Evolutionary conservation across 31 red algal genomes (phyloP), one percentile per base, ranked within the genome.

Genomic region (Bonnemaisonia californica): DNA sequence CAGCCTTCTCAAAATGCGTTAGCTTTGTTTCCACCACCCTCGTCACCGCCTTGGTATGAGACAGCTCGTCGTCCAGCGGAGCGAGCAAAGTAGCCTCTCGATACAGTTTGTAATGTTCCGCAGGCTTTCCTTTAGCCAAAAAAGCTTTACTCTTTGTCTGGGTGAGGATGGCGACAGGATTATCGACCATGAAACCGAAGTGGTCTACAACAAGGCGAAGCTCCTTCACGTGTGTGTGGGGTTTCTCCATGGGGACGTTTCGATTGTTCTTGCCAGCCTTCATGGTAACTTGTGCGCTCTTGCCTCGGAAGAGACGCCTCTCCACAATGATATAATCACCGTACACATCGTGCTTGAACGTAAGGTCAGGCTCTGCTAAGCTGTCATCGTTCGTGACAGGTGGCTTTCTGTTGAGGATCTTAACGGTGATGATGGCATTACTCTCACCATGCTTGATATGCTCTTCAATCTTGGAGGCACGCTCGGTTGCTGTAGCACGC

Each of bases 141-240:
- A 95, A 95, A 27, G 78, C 54, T 70, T 98, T 98, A 22, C 87
- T 93, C 56, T 95, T 95, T 12, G 76, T 81, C 76, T 98, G 96
- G 2, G 96, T 95, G 27, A 98, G 55, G 77, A 98, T 79, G 12
- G 96, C 81, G 31, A 93, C 81, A 9, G 96, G 96, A 66, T 95
- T 98, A 23, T 86, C 75, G n/a, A 98, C 92, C 79, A 89, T 89
- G 63, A 94, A 89, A 42, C 81, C 80, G 71, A 92, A 98, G 57
- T 85, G 77, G 51, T 93, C 90, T 29, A 87, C 30, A 65, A 97
- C 86, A 65, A 79, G 75, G 26, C 78, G 54, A 33, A 98, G 57
- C 72, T 98, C 96, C 29, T 74, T 64, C 39, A 58, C 31, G 21
- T 78, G 42, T 33, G 84, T 92, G 23, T 87, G 61, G 0, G 73